Conservation (phyloP, 176 grass and related monocot species). For the Oryza brachyantha region DNA sequence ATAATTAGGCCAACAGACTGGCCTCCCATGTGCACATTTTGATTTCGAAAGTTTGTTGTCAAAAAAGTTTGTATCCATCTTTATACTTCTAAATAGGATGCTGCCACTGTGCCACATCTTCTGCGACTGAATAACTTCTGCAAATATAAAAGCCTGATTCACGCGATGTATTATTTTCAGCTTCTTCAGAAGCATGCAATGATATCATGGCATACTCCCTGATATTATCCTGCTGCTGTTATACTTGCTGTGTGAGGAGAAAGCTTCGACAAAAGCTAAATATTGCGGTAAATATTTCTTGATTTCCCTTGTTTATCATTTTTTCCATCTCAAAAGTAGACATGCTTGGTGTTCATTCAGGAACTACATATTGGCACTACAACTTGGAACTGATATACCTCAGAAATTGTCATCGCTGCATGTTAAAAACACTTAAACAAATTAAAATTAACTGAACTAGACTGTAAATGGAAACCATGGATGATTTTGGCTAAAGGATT, state of each 20-base stretch:
- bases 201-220: constrained; percentile 90
- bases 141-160: not conserved
- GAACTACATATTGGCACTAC: too few species aligned
- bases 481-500: not conserved
- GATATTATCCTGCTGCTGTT: constrained; percentile 95
- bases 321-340: not conserved
- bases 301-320: constrained; percentile 2
- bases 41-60: not conserved
- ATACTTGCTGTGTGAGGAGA: constrained; percentile 91
- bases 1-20: not conserved
- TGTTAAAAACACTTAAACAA: not conserved
- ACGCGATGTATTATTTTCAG: constrained; percentile 41
- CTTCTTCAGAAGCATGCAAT: constrained; percentile 85
- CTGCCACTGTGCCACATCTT: not conserved
- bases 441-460: not conserved
- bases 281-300: constrained; percentile 60
- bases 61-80: not conserved
- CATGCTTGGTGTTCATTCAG: not conserved
- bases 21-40: constrained; percentile 1
- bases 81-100: constrained; percentile 5
- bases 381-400: not conserved
- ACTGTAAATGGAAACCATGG: not conserved
- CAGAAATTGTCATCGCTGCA: not conserved
- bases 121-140: not conserved
- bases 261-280: constrained; percentile 78